These are phyloP conservation scores for Backusella luteola DNA, from an alignment of 192 early-diverging fungal genomes.

Conservation along the genomic window DNA sequence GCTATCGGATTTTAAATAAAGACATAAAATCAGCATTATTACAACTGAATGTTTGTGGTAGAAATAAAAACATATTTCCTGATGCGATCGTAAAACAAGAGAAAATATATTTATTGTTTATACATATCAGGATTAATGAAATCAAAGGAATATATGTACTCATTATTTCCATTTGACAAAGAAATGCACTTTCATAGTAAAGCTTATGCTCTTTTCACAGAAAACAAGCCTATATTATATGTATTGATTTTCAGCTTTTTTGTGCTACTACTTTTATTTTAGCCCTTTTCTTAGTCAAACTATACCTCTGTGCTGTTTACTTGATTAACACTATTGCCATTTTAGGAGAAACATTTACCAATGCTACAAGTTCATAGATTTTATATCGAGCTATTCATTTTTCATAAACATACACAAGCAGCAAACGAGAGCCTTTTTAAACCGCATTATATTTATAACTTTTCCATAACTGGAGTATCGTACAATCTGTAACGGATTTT, in stretches of 20 bases:
- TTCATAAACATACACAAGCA: neutral
- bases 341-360: neutral
- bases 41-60: neutral
- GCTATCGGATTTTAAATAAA: constrained; percentile 2
- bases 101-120: neutral
- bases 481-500: neutral
- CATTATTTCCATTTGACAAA: neutral
- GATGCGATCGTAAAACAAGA: neutral
- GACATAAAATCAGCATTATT: neutral
- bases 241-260: neutral
- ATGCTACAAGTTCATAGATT: neutral
- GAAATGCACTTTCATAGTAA: neutral
- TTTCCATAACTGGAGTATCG: neutral
- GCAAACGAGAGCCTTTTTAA: neutral
- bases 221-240: neutral
- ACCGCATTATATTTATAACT: neutral
- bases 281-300: neutral
- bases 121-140: constrained; percentile 1
- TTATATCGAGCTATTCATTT: neutral
- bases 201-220: neutral
- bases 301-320: neutral
- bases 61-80: neutral
- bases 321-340: neutral
- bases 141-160: neutral
- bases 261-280: neutral